Base-by-base conservation (phyloP, 2,329 filamentous ascomycete genomes). In the Colletotrichum gloeosporioides region DNA sequence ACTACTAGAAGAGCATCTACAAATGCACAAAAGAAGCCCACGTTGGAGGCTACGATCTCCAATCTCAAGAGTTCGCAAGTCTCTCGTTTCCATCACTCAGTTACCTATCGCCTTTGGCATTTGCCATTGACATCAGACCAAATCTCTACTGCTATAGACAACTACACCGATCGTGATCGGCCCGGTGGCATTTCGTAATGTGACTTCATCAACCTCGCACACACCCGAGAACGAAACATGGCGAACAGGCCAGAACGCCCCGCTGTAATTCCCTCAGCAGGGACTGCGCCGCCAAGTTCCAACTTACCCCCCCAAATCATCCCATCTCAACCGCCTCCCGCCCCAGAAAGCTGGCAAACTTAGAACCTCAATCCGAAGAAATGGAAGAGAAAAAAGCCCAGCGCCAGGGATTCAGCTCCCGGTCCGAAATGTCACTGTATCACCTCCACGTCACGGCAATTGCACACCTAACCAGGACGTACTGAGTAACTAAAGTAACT, bases 231-330 rank as follows among this genome's bases (percentile, higher is more conserved):
- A 44, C 55, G 36, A 62, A 39, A 62, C 66, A 53, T 31, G 15
- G n/a, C 32, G 12, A 12, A 16, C 49, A 63, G 57, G 65, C 69
- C 39, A 53, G 44, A 53, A 53, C 44, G n/a, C 44, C 44, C 44
- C n/a, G n/a, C 44, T 53, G 44, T 72, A 75, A 75, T 68, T 75
- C 73, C 69, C 69, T 75, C 73, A 68, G 36, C 69, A 75, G 63
- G 73, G 73, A 53, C 39, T 39, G 31, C 69, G 55, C 44, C 15
- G 73, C 36, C 18, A 22, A 3, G 61, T 27, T 22, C 13, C 8
- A 53, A 22, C 10, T 57, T 29, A 12, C n/a, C 44, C 29, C 32
- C 61, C 67, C 10, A 64, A n/a, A 44, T 59, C 73, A 68, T 75
- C 73, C 73, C 69, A 68, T 72, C 22, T 67, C 31, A 36, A 22